Evolutionary conservation across 306 rosid genomes (phyloP).

Genomic region (Castanospermum australe): DNA sequence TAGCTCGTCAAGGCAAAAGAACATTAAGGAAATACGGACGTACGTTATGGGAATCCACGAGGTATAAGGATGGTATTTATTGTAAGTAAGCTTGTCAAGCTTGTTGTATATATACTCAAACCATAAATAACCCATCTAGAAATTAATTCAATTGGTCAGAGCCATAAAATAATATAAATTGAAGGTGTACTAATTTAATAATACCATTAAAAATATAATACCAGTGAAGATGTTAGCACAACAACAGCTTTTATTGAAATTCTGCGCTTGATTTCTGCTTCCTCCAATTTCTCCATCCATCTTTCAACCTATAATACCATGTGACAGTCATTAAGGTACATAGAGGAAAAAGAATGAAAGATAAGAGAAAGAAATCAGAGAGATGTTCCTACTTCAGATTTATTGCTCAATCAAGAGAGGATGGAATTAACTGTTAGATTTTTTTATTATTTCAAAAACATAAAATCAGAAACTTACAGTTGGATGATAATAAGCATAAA

Average conservation of each 20-base stretch:
- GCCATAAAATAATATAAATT: constrained; percentile 19
- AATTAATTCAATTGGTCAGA: constrained; percentile 28
- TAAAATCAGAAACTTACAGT: constrained; percentile 60
- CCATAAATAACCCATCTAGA: constrained; percentile 89
- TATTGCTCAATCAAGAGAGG: constrained; percentile 13
- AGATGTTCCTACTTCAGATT: constrained; percentile 5
- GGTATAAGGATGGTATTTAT: constrained; percentile 92
- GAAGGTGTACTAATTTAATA: constrained; percentile 8
- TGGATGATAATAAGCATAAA: constrained; percentile 94
- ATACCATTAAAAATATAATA: constrained; percentile 24
- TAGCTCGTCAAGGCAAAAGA: constrained; percentile 6
- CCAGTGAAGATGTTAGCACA: constrained; percentile 55
- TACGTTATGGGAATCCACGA: constrained; percentile 99
- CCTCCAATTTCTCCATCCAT: constrained; percentile 97
- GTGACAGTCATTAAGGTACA: constrained; percentile 17
- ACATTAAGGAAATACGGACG: constrained; percentile 23
- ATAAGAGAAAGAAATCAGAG: neutral
- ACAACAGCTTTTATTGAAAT: constrained; percentile 74
- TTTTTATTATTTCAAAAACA: constrained; percentile 17
- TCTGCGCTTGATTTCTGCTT: constrained; percentile 73
- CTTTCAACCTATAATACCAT: constrained; percentile 66
- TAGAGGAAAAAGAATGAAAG: neutral
- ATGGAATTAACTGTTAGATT: constrained; percentile 1
- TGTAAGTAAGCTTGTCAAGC: constrained; percentile 85
- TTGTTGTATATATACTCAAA: constrained; percentile 83